A percentile compares a stretch with the other conserved stretches of the same genome.
Evolutionary conservation across 2,329 filamentous ascomycete genomes (phyloP).

Genomic region (Colletotrichum viniferum): DNA sequence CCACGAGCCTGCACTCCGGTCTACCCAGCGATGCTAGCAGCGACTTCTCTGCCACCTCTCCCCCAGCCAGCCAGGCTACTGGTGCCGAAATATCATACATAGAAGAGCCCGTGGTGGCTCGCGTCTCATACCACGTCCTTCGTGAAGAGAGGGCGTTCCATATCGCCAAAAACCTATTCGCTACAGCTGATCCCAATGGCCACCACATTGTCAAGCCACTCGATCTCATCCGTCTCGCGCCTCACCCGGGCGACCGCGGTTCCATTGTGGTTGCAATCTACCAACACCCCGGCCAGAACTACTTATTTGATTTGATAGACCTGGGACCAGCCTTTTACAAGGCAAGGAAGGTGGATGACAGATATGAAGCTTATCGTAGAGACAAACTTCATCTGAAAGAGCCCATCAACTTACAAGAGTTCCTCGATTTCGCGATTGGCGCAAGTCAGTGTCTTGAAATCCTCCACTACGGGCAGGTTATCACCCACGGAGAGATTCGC

Average conservation of each 20-base stretch:
- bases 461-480: slow-evolving; percentile 85
- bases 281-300: slow-evolving; percentile 77
- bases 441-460: slow-evolving; percentile 86
- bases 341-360: slow-evolving; percentile 56
- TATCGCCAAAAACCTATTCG: slow-evolving; percentile 74
- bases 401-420: slow-evolving; percentile 73
- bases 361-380: slow-evolving; percentile 48
- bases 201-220: slow-evolving; percentile 81
- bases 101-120: slow-evolving; percentile 75
- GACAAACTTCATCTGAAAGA: slow-evolving; percentile 54
- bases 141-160: slow-evolving; percentile 89
- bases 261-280: slow-evolving; percentile 82
- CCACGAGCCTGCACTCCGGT: slow-evolving; percentile 33
- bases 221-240: slow-evolving; percentile 75
- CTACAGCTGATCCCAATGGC: slow-evolving; percentile 73
- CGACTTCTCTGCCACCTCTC: slow-evolving; percentile 41
- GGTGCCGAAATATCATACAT: slow-evolving; percentile 57
- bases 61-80: slow-evolving; percentile 33
- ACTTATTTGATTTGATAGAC: slow-evolving; percentile 72
- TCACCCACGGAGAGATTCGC: slow-evolving; percentile 89
- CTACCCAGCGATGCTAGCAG: slow-evolving; percentile 41
- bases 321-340: slow-evolving; percentile 78
- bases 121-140: slow-evolving; percentile 81
- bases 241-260: slow-evolving; percentile 70
- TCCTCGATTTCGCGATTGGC: slow-evolving; percentile 90